Percentiles rank a stretch among this genome's conserved stretches.
These are phyloP conservation scores for Hypoxylon sp. DNA, from an alignment of 2,329 filamentous ascomycete species.

Conservation along the genomic window DNA sequence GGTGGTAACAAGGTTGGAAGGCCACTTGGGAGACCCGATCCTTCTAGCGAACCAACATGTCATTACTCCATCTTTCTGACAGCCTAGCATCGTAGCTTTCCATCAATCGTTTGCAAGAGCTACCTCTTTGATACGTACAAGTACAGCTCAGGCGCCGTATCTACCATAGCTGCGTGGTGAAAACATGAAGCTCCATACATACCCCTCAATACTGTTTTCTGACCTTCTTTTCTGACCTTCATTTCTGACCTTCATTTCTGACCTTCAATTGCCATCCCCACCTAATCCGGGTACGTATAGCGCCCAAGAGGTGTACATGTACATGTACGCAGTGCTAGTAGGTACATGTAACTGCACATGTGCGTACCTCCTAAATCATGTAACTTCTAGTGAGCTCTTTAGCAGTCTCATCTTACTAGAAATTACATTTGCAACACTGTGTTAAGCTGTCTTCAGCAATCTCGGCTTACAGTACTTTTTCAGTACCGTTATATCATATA, in stretches of 20 bases:
- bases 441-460: background rate
- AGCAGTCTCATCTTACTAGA: background rate
- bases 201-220: constrained; percentile 28
- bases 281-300: background rate
- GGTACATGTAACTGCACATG: no score
- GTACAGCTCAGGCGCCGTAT: constrained; percentile 14
- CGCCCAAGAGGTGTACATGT: background rate
- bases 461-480: background rate
- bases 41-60: constrained; percentile 12
- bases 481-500: background rate
- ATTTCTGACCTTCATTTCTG: no score
- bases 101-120: background rate
- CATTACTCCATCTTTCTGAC: constrained; percentile 9
- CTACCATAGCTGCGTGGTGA: background rate
- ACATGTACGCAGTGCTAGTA: background rate
- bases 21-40: constrained; percentile 29
- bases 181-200: constrained; percentile 25
- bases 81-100: background rate
- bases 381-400: background rate
- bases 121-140: background rate
- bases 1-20: constrained; percentile 18
- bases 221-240: no score
- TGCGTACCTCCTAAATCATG: background rate
- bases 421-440: background rate
- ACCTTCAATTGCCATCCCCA: constrained; percentile 2